Conservation (phyloP, 2,329 filamentous ascomycete genomes). For the Incumbomyces lentus region DNA sequence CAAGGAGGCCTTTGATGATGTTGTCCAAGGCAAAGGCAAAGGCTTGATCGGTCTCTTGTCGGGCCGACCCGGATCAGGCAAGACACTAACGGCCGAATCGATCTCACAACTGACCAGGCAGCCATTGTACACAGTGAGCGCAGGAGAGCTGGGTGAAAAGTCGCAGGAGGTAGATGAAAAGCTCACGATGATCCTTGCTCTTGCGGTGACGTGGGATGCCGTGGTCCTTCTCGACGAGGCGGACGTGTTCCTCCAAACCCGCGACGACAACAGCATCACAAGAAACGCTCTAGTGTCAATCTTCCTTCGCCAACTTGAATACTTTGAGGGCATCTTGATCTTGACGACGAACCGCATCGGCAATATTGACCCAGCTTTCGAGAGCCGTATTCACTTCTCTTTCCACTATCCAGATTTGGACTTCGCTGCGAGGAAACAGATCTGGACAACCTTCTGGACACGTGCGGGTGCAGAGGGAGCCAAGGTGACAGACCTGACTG, state of each 20-base stretch:
- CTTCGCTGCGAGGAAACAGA: background rate
- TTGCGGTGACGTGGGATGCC: slow-evolving; percentile 9
- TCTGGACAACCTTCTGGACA: slow-evolving; percentile 7
- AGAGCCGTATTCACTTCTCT: slow-evolving; percentile 7
- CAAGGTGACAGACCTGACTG: background rate
- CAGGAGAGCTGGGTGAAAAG: background rate
- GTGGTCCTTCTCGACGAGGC: slow-evolving; percentile 16
- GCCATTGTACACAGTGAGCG: slow-evolving; percentile 42
- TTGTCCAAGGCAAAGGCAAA: slow-evolving; percentile 43
- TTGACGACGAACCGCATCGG: slow-evolving; percentile 36
- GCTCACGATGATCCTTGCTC: background rate
- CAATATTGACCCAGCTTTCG: slow-evolving; percentile 32
- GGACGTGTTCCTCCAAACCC: slow-evolving; percentile 13
- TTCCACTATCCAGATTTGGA: slow-evolving; percentile 15
- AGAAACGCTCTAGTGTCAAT: slow-evolving; percentile 8
- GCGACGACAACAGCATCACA: background rate
- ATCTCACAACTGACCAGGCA: slow-evolving; percentile 42
- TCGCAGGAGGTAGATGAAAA: slow-evolving; percentile 1
- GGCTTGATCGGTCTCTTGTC: slow-evolving; percentile 36
- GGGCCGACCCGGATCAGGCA: slow-evolving; percentile 43
- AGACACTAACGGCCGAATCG: slow-evolving; percentile 48
- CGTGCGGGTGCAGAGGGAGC: background rate
- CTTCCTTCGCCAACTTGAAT: slow-evolving; percentile 28
- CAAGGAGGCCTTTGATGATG: slow-evolving; percentile 36
- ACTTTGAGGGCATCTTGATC: slow-evolving; percentile 35